These are phyloP conservation scores for Coemansia sp. DNA, from an alignment of 192 early-diverging fungal genomes.

Conservation along the genomic window DNA sequence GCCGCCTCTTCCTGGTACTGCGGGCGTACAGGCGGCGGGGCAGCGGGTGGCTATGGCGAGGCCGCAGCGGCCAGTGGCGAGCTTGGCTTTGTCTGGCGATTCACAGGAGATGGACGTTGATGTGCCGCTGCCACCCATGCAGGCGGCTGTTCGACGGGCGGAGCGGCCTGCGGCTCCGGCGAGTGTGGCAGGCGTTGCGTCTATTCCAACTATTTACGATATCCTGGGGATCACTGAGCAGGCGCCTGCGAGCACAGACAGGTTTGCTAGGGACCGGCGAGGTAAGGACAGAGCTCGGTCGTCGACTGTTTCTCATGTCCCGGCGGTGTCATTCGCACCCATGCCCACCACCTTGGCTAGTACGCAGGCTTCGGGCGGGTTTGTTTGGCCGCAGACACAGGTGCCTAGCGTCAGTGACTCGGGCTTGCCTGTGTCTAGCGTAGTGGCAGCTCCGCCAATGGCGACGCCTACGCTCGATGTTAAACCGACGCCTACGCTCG, in stretches of 20 bases:
- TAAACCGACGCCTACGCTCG: background rate
- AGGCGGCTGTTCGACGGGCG: background rate
- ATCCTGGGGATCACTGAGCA: constrained; percentile 36
- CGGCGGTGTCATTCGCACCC: background rate
- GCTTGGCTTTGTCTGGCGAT: background rate
- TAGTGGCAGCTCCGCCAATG: background rate
- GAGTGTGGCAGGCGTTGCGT: background rate
- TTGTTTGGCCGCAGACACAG: background rate
- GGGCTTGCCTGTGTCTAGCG: background rate
- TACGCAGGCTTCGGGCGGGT: background rate
- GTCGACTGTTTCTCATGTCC: background rate
- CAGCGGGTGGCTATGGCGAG: background rate
- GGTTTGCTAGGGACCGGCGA: background rate
- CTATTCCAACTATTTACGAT: constrained; percentile 39
- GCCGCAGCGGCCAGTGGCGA: background rate
- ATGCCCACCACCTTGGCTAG: background rate
- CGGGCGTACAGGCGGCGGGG: background rate
- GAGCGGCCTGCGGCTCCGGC: background rate
- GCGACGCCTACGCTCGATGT: background rate
- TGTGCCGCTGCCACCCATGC: background rate
- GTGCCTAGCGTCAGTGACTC: background rate
- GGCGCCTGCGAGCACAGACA: constrained; percentile 3
- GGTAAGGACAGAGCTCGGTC: background rate
- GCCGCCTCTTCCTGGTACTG: background rate
- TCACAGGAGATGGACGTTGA: constrained; percentile 7